Evolutionary conservation across 2,329 filamentous ascomycete genomes (phyloP).

Genomic region (Zasmidium angulare): DNA sequence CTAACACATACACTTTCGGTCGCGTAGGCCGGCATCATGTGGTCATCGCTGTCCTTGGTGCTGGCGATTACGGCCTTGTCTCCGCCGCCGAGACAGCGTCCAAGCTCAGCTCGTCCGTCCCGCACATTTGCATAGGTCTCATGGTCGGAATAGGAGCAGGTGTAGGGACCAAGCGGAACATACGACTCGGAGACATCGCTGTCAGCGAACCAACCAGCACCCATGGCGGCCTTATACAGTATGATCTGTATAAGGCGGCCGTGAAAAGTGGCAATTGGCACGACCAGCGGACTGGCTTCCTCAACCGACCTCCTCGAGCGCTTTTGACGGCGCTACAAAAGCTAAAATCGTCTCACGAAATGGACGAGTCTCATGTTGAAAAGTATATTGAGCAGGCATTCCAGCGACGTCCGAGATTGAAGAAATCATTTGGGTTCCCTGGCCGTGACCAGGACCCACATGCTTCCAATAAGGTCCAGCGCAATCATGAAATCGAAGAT

Average conservation of each 20-base stretch:
- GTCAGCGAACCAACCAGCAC: constrained; percentile 23
- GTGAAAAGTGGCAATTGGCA: not conserved
- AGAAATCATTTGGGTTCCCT: not conserved
- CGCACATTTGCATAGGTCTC: constrained; percentile 10
- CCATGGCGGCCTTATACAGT: constrained; percentile 28
- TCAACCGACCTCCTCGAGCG: constrained; percentile 18
- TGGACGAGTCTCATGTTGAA: not conserved
- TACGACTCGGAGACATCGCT: constrained; percentile 31
- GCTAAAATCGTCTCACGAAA: constrained; percentile 7
- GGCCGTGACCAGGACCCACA: not conserved
- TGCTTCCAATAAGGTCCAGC: not conserved
- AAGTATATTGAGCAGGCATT: not conserved
- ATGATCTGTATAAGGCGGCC: constrained; percentile 25
- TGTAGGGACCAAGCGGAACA: constrained; percentile 9
- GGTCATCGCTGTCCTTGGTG: constrained; percentile 24
- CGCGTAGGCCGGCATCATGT: constrained; percentile 26
- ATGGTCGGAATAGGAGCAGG: constrained; percentile 13
- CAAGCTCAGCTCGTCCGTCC: constrained; percentile 8
- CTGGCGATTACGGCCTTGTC: constrained; percentile 17
- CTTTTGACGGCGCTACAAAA: constrained; percentile 10
- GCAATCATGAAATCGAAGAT: not conserved
- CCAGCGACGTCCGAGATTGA: not conserved
- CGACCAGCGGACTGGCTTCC: constrained; percentile 18
- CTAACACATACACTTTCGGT: constrained; percentile 19
- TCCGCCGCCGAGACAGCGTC: constrained; percentile 21